A percentile compares a stretch with the other conserved stretches of the same genome.
Conservation (phyloP, 768 basidiomycete genomes). For the Omphalotus guepiniiformis region DNA sequence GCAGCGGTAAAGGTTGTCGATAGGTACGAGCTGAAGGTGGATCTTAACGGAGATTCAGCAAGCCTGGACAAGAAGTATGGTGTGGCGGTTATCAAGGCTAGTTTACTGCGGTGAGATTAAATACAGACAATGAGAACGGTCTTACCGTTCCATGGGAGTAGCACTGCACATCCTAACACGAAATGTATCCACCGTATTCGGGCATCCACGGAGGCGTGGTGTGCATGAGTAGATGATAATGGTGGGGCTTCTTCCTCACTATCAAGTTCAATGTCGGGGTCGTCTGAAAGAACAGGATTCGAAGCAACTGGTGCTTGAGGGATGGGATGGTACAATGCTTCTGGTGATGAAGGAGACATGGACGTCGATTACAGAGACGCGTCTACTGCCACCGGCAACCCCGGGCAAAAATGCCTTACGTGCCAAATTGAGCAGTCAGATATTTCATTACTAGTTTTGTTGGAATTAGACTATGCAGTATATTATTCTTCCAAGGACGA, state of each 20-base stretch:
- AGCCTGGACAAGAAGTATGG: slow-evolving; percentile 77
- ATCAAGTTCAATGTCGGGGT: slow-evolving; percentile 28
- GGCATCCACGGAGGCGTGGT: slow-evolving; percentile 27
- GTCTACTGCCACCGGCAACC: too few relatives aligned
- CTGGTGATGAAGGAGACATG: slow-evolving; percentile 31
- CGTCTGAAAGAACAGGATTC: slow-evolving; percentile 20
- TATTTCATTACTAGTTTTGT: too few relatives aligned
- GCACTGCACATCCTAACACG: slow-evolving; percentile 44
- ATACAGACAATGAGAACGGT: neutral
- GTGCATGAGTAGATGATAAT: neutral
- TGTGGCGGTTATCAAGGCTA: slow-evolving; percentile 83
- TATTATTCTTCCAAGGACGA: too few relatives aligned
- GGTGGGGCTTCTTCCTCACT: neutral
- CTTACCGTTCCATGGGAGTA: slow-evolving; percentile 84
- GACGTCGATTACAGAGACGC: neutral
- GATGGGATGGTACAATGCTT: slow-evolving; percentile 40
- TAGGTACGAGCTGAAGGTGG: slow-evolving; percentile 64
- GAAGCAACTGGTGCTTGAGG: slow-evolving; percentile 34
- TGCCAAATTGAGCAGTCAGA: too few relatives aligned
- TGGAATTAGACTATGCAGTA: too few relatives aligned
- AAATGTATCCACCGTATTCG: slow-evolving; percentile 64
- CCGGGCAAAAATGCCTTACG: too few relatives aligned
- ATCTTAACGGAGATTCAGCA: slow-evolving; percentile 48
- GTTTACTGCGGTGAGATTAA: neutral
- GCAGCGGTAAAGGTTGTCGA: slow-evolving; percentile 58